Conservation (phyloP, 1,284 basidiomycete species). For the Garcileccinum viscosum region DNA sequence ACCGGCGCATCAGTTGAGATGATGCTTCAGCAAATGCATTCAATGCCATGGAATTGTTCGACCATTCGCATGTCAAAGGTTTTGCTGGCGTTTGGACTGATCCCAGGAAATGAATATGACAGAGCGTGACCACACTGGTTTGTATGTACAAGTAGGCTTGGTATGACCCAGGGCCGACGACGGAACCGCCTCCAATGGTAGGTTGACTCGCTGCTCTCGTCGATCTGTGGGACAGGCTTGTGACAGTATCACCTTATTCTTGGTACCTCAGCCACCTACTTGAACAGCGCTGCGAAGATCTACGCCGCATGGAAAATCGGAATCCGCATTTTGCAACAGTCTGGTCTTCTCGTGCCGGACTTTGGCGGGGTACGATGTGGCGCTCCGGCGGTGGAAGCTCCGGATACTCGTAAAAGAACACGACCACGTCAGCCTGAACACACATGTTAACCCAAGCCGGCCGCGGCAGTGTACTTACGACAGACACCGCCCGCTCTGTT, state of each 20-base stretch:
- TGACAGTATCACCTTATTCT: not conserved
- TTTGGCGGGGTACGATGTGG: conserved; percentile 17
- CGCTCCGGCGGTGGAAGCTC: conserved; percentile 18
- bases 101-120: not conserved
- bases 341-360: conserved; percentile 20
- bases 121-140: no score
- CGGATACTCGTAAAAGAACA: conserved; percentile 15
- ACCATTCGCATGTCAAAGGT: not conserved
- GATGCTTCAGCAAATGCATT: not conserved
- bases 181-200: no score
- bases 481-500: not conserved
- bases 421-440: not conserved
- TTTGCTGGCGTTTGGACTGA: not conserved
- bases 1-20: not conserved
- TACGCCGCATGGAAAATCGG: conserved; percentile 15
- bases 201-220: no score
- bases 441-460: not conserved
- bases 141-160: not conserved
- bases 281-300: conserved; percentile 14
- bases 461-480: not conserved
- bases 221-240: not conserved
- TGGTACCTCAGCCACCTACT: not conserved
- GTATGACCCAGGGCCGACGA: no score
- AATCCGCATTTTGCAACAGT: conserved; percentile 5
- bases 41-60: not conserved